These are phyloP conservation scores for Acer yangbiense DNA, from an alignment of 345 rosid genomes.

Conservation along the genomic window DNA sequence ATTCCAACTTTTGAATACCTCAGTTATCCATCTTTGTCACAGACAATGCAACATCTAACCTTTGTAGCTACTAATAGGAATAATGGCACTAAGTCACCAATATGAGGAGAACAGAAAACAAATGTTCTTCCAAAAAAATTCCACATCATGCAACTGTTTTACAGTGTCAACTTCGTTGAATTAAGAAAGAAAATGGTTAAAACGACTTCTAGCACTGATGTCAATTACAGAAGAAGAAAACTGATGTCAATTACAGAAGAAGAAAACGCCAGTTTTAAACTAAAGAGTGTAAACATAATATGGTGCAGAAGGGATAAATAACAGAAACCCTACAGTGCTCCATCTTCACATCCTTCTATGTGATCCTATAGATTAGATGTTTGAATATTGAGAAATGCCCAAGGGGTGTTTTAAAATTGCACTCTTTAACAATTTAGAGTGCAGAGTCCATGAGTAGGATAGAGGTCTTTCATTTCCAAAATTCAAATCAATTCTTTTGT, in stretches of 20 bases:
- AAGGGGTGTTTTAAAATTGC: background rate
- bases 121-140: background rate
- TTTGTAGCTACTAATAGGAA: background rate
- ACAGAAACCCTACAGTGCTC: background rate
- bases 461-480: background rate
- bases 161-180: background rate
- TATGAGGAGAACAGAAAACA: background rate
- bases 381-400: background rate
- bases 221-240: background rate
- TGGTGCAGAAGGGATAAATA: background rate
- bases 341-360: background rate
- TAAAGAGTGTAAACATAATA: background rate
- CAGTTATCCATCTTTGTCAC: background rate
- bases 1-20: background rate
- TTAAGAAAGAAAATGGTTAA: background rate
- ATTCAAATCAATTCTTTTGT: background rate
- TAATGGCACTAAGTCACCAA: background rate
- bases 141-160: background rate
- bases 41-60: background rate
- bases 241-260: background rate
- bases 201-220: background rate
- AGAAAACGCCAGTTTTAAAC: background rate
- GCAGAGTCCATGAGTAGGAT: background rate
- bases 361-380: background rate
- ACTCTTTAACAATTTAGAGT: background rate